Evolutionary conservation across 257 asterid genomes (phyloP).

Genomic region (Nyctanthes arbortristis): DNA sequence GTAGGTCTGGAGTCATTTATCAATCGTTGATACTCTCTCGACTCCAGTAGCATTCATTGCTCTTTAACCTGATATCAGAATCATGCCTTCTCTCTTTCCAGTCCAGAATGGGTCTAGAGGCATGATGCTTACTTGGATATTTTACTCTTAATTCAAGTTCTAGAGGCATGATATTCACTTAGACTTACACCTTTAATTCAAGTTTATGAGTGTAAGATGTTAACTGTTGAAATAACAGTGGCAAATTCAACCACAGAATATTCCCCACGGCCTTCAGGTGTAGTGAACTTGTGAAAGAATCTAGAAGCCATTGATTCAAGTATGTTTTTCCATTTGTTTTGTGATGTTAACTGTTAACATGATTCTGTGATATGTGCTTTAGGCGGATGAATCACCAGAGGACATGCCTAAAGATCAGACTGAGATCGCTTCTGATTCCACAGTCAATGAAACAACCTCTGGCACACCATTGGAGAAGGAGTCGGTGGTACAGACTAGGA

Average conservation of each 20-base stretch:
- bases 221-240: too few species aligned
- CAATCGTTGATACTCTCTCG: neutral
- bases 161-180: neutral
- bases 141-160: too few species aligned
- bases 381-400: slow-evolving; percentile 47
- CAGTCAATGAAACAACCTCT: slow-evolving; percentile 20
- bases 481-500: slow-evolving; percentile 23
- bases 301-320: neutral
- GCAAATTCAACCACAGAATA: too few species aligned
- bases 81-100: neutral
- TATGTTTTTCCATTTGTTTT: neutral
- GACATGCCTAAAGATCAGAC: slow-evolving; percentile 23
- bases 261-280: too few species aligned
- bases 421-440: slow-evolving; percentile 26
- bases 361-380: slow-evolving; percentile 14
- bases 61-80: neutral
- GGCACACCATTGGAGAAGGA: slow-evolving; percentile 28
- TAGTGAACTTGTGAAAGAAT: too few species aligned
- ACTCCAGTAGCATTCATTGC: neutral
- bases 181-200: neutral
- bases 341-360: slow-evolving; percentile 17
- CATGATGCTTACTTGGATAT: neutral
- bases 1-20: neutral
- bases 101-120: neutral
- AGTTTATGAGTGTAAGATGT: too few species aligned